Conservation (phyloP, 495 filamentous ascomycete genomes). For the Aspergillus avenaceus region DNA sequence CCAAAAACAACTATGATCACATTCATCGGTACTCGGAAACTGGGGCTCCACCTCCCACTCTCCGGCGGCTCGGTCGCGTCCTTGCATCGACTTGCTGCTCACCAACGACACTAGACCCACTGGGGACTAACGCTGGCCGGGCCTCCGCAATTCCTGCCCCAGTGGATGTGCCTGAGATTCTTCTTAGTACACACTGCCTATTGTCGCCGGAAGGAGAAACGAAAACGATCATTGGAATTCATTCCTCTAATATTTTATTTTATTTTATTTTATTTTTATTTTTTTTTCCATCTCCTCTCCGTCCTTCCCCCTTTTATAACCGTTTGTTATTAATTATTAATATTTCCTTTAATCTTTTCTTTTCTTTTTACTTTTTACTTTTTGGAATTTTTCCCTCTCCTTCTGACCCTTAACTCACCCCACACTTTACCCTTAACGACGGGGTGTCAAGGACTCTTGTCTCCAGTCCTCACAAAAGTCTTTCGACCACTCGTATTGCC, state of each 20-base stretch:
- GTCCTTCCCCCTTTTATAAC: background rate
- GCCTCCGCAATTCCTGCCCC: constrained; percentile 16
- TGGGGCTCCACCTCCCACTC: constrained; percentile 12
- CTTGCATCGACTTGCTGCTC: constrained; percentile 7
- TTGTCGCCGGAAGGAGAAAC: background rate
- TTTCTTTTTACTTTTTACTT: background rate
- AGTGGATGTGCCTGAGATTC: constrained; percentile 14
- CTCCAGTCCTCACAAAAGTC: background rate
- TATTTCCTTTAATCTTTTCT: background rate
- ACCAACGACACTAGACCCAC: constrained; percentile 10
- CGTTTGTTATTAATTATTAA: background rate
- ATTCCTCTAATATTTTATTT: background rate
- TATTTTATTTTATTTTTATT: background rate
- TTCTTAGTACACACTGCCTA: background rate
- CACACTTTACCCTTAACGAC: background rate
- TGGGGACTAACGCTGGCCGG: constrained; percentile 20
- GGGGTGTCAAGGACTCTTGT: background rate
- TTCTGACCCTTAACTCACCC: constrained; percentile 6
- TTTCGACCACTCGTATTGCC: constrained; percentile 17
- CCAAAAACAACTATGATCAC: constrained; percentile 6
- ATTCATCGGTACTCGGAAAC: constrained; percentile 25
- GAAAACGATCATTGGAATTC: background rate
- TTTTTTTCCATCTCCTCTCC: background rate
- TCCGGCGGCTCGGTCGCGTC: constrained; percentile 20
- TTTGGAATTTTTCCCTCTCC: constrained; percentile 18